Percentiles rank a stretch among this genome's conserved stretches.
Conservation (phyloP, 2,329 filamentous ascomycete species). For the Talaromyces verruculosus region DNA sequence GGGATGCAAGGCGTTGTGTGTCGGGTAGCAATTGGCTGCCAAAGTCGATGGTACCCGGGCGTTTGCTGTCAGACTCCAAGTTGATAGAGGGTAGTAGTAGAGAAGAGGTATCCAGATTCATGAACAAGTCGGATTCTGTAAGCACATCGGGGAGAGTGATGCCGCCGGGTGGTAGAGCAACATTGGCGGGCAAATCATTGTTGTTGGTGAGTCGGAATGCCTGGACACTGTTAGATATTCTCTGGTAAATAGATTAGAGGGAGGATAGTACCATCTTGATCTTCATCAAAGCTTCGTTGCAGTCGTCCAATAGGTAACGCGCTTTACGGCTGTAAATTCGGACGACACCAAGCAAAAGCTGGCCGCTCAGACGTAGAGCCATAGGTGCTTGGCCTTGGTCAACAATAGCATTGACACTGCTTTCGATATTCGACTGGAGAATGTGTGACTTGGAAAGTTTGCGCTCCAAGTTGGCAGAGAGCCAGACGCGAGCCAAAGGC, state of each 20-base stretch:
- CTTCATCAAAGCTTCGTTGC: slow-evolving; percentile 94
- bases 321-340: slow-evolving; percentile 97
- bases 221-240: slow-evolving; percentile 52
- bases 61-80: slow-evolving; percentile 39
- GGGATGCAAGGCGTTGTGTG: slow-evolving; percentile 45
- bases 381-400: slow-evolving; percentile 90
- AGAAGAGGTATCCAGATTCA: slow-evolving; percentile 77
- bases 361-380: slow-evolving; percentile 88
- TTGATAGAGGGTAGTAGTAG: slow-evolving; percentile 72
- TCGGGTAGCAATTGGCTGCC: slow-evolving; percentile 78
- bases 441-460: slow-evolving; percentile 98
- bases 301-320: slow-evolving; percentile 92
- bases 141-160: slow-evolving; percentile 88
- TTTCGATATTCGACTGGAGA: slow-evolving; percentile 87
- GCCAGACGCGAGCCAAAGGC: slow-evolving; percentile 94
- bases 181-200: slow-evolving; percentile 85
- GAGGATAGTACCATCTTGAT: slow-evolving; percentile 81
- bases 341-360: slow-evolving; percentile 91
- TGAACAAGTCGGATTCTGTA: slow-evolving; percentile 87
- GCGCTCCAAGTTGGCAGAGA: slow-evolving; percentile 96
- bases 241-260: background rate
- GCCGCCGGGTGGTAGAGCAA: slow-evolving; percentile 77
- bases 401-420: slow-evolving; percentile 93
- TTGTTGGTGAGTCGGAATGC: slow-evolving; percentile 93
- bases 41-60: slow-evolving; percentile 51